phyloP scores from a whole-genome alignment of 176 grass and related monocot genomes.

The Musa itinerans region DNA sequence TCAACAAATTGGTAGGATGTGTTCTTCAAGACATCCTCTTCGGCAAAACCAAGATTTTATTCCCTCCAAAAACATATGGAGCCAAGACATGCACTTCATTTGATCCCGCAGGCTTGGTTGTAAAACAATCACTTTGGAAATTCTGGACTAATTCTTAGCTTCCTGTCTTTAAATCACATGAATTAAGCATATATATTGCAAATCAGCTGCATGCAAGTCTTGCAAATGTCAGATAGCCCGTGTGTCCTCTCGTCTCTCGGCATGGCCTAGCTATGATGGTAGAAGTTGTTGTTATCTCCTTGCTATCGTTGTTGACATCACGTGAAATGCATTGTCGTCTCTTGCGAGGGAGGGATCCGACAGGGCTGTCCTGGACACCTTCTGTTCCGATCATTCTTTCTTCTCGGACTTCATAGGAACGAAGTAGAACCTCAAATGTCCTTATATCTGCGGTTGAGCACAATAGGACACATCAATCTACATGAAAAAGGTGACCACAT shows the following conservation, averaged over 20 bases:
- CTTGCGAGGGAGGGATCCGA: conserved; percentile 46
- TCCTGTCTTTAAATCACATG: too few species aligned
- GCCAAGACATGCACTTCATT: not conserved
- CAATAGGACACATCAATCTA: not conserved
- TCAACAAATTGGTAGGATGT: too few species aligned
- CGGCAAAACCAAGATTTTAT: too few species aligned
- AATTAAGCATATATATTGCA: not conserved
- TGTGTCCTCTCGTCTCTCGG: conserved; percentile 61
- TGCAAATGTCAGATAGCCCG: conserved; percentile 79
- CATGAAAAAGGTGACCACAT: not conserved
- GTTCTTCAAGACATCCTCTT: too few species aligned
- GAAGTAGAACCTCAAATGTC: conserved; percentile 84
- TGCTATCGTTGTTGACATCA: conserved; percentile 22
- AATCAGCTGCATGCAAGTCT: conserved; percentile 29
- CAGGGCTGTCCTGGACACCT: conserved; percentile 22
- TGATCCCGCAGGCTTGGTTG: not conserved
- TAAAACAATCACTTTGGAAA: not conserved
- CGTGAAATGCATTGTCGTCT: conserved; percentile 28
- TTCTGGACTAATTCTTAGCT: too few species aligned
- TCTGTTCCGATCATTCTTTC: conserved; percentile 21
- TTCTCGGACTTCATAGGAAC: conserved; percentile 60
- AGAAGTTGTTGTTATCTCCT: conserved; percentile 14
- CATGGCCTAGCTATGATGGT: conserved; percentile 59
- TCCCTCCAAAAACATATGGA: too few species aligned
- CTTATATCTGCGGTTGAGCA: conserved; percentile 64